These are phyloP conservation scores for Dicorynia guianensis DNA, from an alignment of 306 rosid genomes.

Conservation along the genomic window DNA sequence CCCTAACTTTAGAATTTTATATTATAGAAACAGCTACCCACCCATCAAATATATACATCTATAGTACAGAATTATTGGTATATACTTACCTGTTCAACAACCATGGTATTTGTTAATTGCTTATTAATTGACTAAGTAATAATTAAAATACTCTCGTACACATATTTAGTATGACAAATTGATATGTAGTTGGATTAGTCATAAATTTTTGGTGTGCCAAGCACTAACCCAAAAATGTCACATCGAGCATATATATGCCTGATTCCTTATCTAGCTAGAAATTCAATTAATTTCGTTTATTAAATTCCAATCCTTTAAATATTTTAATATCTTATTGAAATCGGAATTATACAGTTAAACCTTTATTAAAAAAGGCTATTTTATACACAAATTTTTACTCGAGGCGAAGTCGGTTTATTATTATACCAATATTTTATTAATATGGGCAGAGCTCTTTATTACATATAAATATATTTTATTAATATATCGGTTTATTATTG, in stretches of 20 bases:
- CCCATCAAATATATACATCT: not conserved
- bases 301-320: too few relatives aligned
- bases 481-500: too few relatives aligned
- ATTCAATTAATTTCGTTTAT: not conserved
- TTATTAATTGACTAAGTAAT: not conserved
- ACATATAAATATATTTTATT: not conserved
- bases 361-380: too few relatives aligned
- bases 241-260: not conserved
- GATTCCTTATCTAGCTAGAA: constrained; percentile 3
- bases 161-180: not conserved
- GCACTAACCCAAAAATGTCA: constrained; percentile 12
- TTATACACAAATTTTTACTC: too few relatives aligned
- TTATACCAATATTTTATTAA: too few relatives aligned
- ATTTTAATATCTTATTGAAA: too few relatives aligned
- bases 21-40: not conserved
- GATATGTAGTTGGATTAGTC: constrained; percentile 1
- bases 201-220: constrained; percentile 11
- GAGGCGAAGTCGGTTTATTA: too few relatives aligned
- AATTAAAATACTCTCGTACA: constrained; percentile 13
- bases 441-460: too few relatives aligned
- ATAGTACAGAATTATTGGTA: not conserved
- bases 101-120: not conserved
- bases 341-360: too few relatives aligned
- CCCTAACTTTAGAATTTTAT: constrained; percentile 10
- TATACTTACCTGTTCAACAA: not conserved